phyloP scores from a whole-genome alignment of 2,329 filamentous ascomycete species.

The Cyclaneusma minus region DNA sequence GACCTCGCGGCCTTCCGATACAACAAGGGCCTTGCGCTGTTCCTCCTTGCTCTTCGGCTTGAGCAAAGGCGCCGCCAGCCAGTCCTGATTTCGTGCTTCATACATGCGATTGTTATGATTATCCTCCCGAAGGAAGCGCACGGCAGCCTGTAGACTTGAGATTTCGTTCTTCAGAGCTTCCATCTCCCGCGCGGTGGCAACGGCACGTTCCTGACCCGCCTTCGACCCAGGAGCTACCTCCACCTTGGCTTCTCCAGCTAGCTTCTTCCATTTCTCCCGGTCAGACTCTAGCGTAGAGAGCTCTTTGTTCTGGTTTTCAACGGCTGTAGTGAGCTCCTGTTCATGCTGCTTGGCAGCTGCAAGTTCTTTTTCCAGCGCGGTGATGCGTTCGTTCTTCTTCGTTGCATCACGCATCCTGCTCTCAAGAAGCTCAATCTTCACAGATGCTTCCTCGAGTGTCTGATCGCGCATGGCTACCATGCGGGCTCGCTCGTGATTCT shows the following conservation, averaged over 20 bases:
- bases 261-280: constrained; percentile 56
- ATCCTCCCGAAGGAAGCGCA: constrained; percentile 53
- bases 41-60: constrained; percentile 25
- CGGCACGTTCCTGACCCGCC: constrained; percentile 48
- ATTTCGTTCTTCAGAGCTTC: constrained; percentile 58
- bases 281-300: constrained; percentile 48
- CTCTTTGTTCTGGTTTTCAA: constrained; percentile 53
- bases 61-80: constrained; percentile 48
- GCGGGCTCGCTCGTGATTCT: constrained; percentile 63
- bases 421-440: constrained; percentile 87
- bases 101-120: constrained; percentile 43
- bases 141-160: constrained; percentile 43
- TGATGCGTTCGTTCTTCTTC: constrained; percentile 57
- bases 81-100: constrained; percentile 40
- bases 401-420: constrained; percentile 73
- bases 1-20: constrained; percentile 46
- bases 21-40: constrained; percentile 33
- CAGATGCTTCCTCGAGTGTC: constrained; percentile 69
- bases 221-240: constrained; percentile 31
- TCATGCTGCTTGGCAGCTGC: constrained; percentile 34
- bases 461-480: constrained; percentile 61
- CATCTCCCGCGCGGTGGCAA: constrained; percentile 57
- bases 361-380: constrained; percentile 45
- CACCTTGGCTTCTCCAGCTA: constrained; percentile 45
- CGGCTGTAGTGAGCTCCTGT: constrained; percentile 40